Base-by-base conservation (phyloP, 768 basidiomycete genomes). In the Tylopilus plumbeoviolaceoides region DNA sequence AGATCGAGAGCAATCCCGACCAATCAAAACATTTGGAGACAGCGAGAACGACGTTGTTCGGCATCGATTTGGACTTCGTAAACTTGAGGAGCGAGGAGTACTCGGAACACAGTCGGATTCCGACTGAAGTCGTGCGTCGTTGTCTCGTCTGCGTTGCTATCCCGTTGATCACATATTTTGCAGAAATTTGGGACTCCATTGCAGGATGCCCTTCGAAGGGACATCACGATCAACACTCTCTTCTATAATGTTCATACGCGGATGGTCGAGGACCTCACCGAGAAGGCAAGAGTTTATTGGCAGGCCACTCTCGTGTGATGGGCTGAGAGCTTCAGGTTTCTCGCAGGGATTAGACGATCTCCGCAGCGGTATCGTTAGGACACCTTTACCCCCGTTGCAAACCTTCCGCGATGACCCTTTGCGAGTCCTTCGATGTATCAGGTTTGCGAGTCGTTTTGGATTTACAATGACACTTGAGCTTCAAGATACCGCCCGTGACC, bases 1-100 rank as follows among this genome's bases (percentile, higher is more conserved):
- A 85, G 66, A 90, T 99, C 53, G 91, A 90, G 53, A 84, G 85
- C 55, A 98, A 98, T 65, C 95, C 97, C 0, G 93, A 94, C 39
- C 95, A 98, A 72, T 95, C 91, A 30, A 99, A 99, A 66, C 97
- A 99, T 71, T 79, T 99, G 28, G 95, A 98, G 72, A 98, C 97
- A 1, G 95, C 95, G 3, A 86, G 86, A 39, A 85, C 92, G 36
- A 83, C 81, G 40, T 72, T 98, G 31, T 75, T 91, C 49, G 93
- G 80, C 3, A 72, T 89, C 43, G 91, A 94, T 53, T 75, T 98
- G 44, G 97, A 99, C 68, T 84, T 97, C 57, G 97, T 98, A 3
- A 98, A 98, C 64, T 73, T 98, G 50, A 75, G 97, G 57, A 90
- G 86, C 57, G 97, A 99, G 69, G 90, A 87, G 56, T 99, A 99